Evolutionary conservation across 306 rosid genomes (phyloP).

Genomic region (Adenanthera pavonina): DNA sequence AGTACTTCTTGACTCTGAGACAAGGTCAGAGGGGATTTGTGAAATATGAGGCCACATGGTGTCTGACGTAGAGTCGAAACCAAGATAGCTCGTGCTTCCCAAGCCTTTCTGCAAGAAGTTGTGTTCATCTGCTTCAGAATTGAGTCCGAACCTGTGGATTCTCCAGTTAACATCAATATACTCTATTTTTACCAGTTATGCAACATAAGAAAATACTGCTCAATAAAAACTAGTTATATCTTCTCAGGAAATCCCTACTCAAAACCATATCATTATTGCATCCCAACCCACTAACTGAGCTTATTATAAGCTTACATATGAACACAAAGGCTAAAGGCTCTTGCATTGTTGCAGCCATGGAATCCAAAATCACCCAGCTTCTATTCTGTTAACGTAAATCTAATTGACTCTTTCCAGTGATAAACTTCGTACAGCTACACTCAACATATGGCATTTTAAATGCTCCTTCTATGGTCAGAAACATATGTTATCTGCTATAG

Average conservation of each 20-base stretch:
- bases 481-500: not conserved
- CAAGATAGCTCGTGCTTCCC: conserved; percentile 55
- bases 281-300: not conserved
- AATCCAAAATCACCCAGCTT: conserved; percentile 8
- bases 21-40: conserved; percentile 44
- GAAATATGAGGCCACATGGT: conserved; percentile 57
- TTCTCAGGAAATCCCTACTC: not conserved
- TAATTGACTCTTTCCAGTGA: not conserved
- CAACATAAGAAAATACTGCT: conserved; percentile 25
- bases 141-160: conserved; percentile 53
- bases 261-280: not conserved
- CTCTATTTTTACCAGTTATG: not conserved
- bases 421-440: not conserved
- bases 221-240: not conserved
- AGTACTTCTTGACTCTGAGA: conserved; percentile 51
- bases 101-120: conserved; percentile 54
- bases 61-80: conserved; percentile 54
- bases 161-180: conserved; percentile 33
- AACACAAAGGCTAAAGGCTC: not conserved
- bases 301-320: not conserved
- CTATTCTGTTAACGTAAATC: not conserved
- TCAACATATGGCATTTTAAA: not conserved
- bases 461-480: not conserved
- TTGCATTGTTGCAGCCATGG: not conserved
- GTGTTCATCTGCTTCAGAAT: conserved; percentile 53